These are phyloP conservation scores for Xylariales sp. DNA, from an alignment of 2,329 filamentous ascomycete genomes.

Conservation along the genomic window DNA sequence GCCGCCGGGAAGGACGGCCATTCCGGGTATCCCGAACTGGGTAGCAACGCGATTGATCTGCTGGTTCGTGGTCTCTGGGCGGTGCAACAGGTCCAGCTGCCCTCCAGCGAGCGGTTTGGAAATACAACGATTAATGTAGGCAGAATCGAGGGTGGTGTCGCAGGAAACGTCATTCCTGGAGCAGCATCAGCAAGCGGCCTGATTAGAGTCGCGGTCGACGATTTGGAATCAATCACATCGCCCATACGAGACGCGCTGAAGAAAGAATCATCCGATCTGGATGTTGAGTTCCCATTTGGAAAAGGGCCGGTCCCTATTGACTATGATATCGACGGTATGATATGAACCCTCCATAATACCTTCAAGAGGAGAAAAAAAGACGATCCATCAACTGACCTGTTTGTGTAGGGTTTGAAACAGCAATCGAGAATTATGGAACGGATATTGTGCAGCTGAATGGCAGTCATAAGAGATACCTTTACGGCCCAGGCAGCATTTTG, in stretches of 20 bases:
- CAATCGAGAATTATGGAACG: conserved; percentile 83
- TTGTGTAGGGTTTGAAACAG: conserved; percentile 66
- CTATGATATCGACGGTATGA: conserved; percentile 6
- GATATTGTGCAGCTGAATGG: conserved; percentile 74
- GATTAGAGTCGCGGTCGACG: not conserved
- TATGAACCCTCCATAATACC: not conserved
- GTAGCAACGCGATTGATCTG: conserved; percentile 2
- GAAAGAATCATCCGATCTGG: not conserved
- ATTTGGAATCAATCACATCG: not conserved
- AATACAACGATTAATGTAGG: conserved; percentile 6
- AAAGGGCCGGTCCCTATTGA: not conserved
- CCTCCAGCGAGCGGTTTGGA: conserved; percentile 1
- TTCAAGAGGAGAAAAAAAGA: too few species aligned
- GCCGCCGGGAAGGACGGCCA: conserved; percentile 56
- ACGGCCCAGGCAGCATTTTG: conserved; percentile 66
- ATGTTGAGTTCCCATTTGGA: not conserved
- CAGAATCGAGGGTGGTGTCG: conserved; percentile 4
- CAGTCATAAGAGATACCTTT: conserved; percentile 60
- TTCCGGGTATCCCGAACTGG: conserved; percentile 6
- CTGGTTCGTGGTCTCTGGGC: not conserved
- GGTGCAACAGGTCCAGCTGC: not conserved
- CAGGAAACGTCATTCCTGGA: conserved; percentile 6
- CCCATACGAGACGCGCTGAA: not conserved
- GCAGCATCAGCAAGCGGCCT: not conserved
- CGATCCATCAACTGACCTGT: too few species aligned